These are phyloP conservation scores for Populus alba DNA, from an alignment of 345 rosid genomes.

Conservation along the genomic window DNA sequence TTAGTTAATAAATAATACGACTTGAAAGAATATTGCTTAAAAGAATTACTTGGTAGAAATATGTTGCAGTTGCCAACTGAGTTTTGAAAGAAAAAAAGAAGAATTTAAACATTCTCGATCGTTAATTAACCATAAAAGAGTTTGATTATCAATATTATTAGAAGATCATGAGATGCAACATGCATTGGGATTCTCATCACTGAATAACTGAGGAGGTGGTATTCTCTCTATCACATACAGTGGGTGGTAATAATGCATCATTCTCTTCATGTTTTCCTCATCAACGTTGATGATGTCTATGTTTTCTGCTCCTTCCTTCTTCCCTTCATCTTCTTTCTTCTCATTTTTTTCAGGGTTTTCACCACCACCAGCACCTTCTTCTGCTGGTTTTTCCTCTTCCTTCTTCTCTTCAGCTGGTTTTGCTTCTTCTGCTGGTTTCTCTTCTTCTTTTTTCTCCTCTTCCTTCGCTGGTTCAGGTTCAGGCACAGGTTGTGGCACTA, in stretches of 20 bases:
- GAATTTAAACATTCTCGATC: no score
- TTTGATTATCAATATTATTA: background rate
- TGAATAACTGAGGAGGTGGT: slow-evolving; percentile 88
- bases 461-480: slow-evolving; percentile 38
- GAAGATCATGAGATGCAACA: slow-evolving; percentile 62
- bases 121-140: background rate
- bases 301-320: background rate
- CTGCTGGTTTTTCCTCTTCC: slow-evolving; percentile 34
- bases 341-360: background rate
- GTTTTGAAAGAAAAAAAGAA: no score
- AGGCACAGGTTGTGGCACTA: slow-evolving; percentile 72
- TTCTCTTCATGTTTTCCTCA: slow-evolving; percentile 59
- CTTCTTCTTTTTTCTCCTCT: slow-evolving; percentile 21
- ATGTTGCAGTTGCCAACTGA: background rate
- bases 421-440: slow-evolving; percentile 42
- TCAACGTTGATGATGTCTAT: slow-evolving; percentile 10
- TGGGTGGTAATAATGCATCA: slow-evolving; percentile 66
- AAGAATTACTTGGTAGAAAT: background rate
- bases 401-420: slow-evolving; percentile 38
- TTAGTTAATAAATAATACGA: no score
- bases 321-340: background rate
- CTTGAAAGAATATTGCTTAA: no score
- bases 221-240: slow-evolving; percentile 63
- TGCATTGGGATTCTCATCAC: slow-evolving; percentile 97
- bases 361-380: slow-evolving; percentile 21